Evolutionary conservation across 2,329 filamentous ascomycete genomes (phyloP), one percentile per base, ranked within the genome.

Genomic region (Fragosphaeria purpurea): DNA sequence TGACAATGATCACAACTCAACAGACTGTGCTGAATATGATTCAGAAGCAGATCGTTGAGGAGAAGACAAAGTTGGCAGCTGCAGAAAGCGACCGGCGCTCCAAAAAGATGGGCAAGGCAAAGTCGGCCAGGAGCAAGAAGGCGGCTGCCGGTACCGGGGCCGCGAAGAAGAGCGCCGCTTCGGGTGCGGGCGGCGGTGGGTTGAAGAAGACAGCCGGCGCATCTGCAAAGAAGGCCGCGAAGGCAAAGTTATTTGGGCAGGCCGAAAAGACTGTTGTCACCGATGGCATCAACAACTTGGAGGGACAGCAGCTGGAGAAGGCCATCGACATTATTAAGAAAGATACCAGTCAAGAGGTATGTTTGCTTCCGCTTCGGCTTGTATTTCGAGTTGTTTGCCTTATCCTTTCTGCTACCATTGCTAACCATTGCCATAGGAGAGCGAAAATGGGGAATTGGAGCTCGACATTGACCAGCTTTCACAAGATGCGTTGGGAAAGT

Each of bases 241-340:
- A 73, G 54, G 82, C 79, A 60, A 71, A 75, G n/a, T 76, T 77
- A 49, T 79, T 86, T 61, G 80, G 88, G 43, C 83, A 80, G 53
- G 75, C 84, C 4, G 89, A 98, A 68, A 97, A 97, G 72, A 88
- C 93, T 52, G 80, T 90, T 57, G 94, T 98, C 52, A 91, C 88
- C 1, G 83, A 85, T 52, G 86, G 86, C 11, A 93, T 95, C 56
- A 86, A 84, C 59, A 83, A 83, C 55, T 80, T 97, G 51, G 83
- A 89, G 13, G 84, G 85, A 46, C 73, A 75, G n/a, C 82, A 88
- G 57, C 85, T 95, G 61, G 78, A 83, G 46, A 80, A 82, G 58
- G 88, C 91, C 0, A 87, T 96, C 35, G 81, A 85, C 53, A 90
- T 97, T 55, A 97, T 98, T 62, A 88, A 94, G 65, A 81, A 80